phyloP scores from a whole-genome alignment of 2,329 filamentous ascomycete genomes.

The Fusarium tjaetaba region DNA sequence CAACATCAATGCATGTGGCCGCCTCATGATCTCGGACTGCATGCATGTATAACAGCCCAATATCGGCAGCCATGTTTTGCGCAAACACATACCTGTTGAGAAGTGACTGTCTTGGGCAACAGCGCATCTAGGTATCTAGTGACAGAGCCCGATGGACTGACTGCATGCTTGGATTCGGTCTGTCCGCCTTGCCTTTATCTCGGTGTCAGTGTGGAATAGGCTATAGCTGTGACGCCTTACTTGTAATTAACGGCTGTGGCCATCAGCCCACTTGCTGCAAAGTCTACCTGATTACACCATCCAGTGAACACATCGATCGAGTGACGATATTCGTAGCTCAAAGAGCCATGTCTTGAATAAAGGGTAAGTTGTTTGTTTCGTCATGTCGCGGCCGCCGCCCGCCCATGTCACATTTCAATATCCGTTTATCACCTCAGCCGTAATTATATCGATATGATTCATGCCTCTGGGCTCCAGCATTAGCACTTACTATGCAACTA shows the following conservation, averaged over 20 bases:
- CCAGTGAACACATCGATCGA: background rate
- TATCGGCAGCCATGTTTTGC: slow-evolving; percentile 17
- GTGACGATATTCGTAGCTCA: background rate
- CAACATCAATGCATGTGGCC: slow-evolving; percentile 30
- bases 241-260: background rate
- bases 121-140: background rate
- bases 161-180: slow-evolving; percentile 14
- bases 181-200: slow-evolving; percentile 24
- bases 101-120: slow-evolving; percentile 7
- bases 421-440: slow-evolving; percentile 17
- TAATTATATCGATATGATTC: slow-evolving; percentile 17
- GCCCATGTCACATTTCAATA: slow-evolving; percentile 7
- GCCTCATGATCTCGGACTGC: slow-evolving; percentile 25
- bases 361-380: background rate
- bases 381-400: background rate
- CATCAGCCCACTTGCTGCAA: slow-evolving; percentile 21
- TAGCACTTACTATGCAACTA: slow-evolving; percentile 8
- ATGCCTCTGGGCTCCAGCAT: background rate
- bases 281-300: slow-evolving; percentile 12
- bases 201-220: background rate
- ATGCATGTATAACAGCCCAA: slow-evolving; percentile 31
- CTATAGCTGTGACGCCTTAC: background rate
- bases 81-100: background rate
- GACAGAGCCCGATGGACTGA: slow-evolving; percentile 21
- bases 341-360: slow-evolving; percentile 6